A percentile compares a stretch with the other conserved stretches of the same genome.
Evolutionary conservation across 2,329 filamentous ascomycete species (phyloP).

Genomic region (Colletotrichum echinochloae): DNA sequence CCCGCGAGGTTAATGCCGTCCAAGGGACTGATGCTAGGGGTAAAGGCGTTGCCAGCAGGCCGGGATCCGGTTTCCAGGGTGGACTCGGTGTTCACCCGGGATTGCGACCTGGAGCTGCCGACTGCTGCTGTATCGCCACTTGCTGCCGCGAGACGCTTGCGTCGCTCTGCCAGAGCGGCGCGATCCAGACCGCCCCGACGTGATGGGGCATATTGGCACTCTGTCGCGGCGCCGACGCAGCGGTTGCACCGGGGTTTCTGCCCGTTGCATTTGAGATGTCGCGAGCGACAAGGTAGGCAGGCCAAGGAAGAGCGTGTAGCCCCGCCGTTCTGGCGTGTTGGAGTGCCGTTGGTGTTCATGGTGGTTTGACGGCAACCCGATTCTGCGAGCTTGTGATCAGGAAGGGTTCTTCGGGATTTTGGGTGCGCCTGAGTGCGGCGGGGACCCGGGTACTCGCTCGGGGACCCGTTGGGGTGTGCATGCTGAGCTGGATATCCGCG

Average conservation of each 20-base stretch:
- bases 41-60: constrained; percentile 11
- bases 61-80: background rate
- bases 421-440: background rate
- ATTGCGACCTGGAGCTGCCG: background rate
- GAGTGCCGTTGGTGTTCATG: background rate
- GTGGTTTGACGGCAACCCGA: background rate
- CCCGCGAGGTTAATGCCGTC: background rate
- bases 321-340: background rate
- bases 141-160: constrained; percentile 45
- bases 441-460: constrained; percentile 24
- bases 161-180: constrained; percentile 45
- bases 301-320: constrained; percentile 53
- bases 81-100: constrained; percentile 35
- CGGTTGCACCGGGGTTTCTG: constrained; percentile 59
- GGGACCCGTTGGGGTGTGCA: constrained; percentile 15
- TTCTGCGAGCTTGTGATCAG: background rate
- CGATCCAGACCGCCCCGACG: constrained; percentile 58
- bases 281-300: constrained; percentile 63
- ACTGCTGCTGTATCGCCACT: background rate
- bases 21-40: background rate
- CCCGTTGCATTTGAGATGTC: constrained; percentile 66
- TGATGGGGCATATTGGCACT: constrained; percentile 64
- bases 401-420: background rate
- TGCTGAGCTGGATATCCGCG: background rate
- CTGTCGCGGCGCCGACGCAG: constrained; percentile 56